Evolutionary conservation across 2,329 filamentous ascomycete genomes (phyloP).

Genomic region (Polychaeton citri): DNA sequence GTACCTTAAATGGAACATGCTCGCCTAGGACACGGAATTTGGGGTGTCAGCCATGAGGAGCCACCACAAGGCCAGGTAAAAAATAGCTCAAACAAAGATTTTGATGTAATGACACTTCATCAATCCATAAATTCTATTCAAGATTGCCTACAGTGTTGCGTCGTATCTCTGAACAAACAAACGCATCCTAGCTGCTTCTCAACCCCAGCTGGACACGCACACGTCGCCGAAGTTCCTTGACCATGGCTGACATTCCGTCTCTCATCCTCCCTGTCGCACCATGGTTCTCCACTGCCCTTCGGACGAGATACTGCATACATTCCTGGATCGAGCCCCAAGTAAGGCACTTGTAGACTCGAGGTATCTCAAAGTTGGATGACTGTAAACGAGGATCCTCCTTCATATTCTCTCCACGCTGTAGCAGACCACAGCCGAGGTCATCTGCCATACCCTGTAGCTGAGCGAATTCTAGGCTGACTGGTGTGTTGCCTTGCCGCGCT

Average conservation of each 20-base stretch:
- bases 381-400: slow-evolving; percentile 1
- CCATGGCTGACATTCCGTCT: slow-evolving; percentile 22
- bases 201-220: too few species aligned
- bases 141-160: too few species aligned
- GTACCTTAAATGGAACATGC: too few species aligned
- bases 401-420: slow-evolving; percentile 9
- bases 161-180: too few species aligned
- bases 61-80: too few species aligned
- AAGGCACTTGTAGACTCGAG: slow-evolving; percentile 15
- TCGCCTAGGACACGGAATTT: too few species aligned
- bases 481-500: slow-evolving; percentile 6
- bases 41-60: too few species aligned
- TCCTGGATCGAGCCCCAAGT: slow-evolving; percentile 17
- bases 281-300: slow-evolving; percentile 15
- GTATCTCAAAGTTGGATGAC: slow-evolving; percentile 4
- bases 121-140: too few species aligned
- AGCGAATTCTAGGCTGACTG: slow-evolving; percentile 11
- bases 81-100: too few species aligned
- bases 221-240: slow-evolving; percentile 21
- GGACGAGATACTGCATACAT: slow-evolving; percentile 17
- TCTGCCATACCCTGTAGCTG: slow-evolving; percentile 20
- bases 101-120: too few species aligned
- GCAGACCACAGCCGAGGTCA: slow-evolving; percentile 12
- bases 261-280: slow-evolving; percentile 12
- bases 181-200: too few species aligned